Evolutionary conservation across 2,329 filamentous ascomycete genomes (phyloP), one percentile per base, ranked within the genome.

Genomic region (Cladosporium colombiae): DNA sequence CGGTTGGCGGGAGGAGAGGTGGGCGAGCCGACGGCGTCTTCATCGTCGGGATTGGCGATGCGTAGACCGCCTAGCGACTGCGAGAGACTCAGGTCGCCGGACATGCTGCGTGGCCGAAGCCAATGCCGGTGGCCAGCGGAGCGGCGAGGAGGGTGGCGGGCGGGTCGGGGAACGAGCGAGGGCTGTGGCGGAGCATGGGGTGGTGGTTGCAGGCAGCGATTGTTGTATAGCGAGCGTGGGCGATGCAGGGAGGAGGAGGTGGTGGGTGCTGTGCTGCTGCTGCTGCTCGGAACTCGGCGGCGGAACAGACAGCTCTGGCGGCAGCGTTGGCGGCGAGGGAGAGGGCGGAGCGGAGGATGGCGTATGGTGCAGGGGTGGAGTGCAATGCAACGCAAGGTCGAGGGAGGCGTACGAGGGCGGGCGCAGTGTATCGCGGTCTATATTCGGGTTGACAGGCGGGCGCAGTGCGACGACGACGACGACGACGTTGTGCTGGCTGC

Each of bases 31-130:
- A 69, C 46, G 50, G 71, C 72, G 66, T 82, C 82, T 68, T 86
- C 85, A 81, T 95, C 88, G 81, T 97, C 93, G 64, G 94, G 94
- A 79, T 98, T 99, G 74, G 95, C 94, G 79, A 99, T 98, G 78
- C 94, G 92, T 79, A 99, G 84, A 74, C 94, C 94, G 75, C 95
- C 95, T 75, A 98, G 86, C 75, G 92, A 92, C 82, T 93, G 91
- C 76, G 93, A 95, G 71, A 98, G 88, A 80, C 91, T 96, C 78
- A 97, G 82, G 83, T 97, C 93, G 80, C 91, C 92, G 35, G 61
- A 63, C 61, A 63, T 63, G 35, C 25, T 63, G 61, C 33, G 50
- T 63, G 61, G 61, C 50, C 61, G 61, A 63, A 63, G 61, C 61
- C 61, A 56, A 56, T 63, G 61, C 50, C 61, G 61, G 61, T 27